Conservation (phyloP, 208 protist species). For the Acanthamoeba healyi region DNA sequence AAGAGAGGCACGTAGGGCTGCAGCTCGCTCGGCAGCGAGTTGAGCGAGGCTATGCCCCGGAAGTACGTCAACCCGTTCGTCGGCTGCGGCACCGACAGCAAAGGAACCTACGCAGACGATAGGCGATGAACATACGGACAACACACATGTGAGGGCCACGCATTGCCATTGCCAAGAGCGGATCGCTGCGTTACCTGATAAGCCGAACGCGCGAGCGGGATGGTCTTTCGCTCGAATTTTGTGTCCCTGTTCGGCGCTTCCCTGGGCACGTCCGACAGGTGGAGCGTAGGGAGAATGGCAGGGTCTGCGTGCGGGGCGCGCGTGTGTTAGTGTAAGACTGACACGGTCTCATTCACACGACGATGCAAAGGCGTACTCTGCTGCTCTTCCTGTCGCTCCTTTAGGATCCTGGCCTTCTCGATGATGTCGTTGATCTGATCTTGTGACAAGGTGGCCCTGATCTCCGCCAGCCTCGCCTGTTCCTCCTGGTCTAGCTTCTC, state of each 20-base stretch:
- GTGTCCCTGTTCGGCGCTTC: conserved; percentile 63
- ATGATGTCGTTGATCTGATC: conserved; percentile 63
- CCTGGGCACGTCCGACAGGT: conserved; percentile 53
- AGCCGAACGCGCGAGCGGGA: neutral
- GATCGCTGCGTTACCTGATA: neutral
- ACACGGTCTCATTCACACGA: neutral
- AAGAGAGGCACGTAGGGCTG: conserved; percentile 73
- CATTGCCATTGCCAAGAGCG: neutral
- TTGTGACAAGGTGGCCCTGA: conserved; percentile 19
- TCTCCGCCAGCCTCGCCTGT: conserved; percentile 30
- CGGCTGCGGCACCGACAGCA: conserved; percentile 64
- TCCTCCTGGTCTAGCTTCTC: conserved; percentile 74
- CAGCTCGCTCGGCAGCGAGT: conserved; percentile 54
- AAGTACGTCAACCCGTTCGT: conserved; percentile 76
- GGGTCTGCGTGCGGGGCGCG: neutral
- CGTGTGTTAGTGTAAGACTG: too few species aligned
- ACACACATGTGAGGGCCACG: too few species aligned
- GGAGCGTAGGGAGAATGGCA: conserved; percentile 52
- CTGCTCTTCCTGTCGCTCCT: conserved; percentile 52
- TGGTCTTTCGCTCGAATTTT: conserved; percentile 22
- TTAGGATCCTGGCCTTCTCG: conserved; percentile 35
- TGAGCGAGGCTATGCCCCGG: neutral
- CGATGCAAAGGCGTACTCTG: neutral
- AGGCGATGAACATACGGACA: neutral
- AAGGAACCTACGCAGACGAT: neutral